A percentile compares a stretch with the other conserved stretches of the same genome.
Evolutionary conservation across 31 red algal genomes (phyloP).

Genomic region (Odonthalia washingtoniensis): DNA sequence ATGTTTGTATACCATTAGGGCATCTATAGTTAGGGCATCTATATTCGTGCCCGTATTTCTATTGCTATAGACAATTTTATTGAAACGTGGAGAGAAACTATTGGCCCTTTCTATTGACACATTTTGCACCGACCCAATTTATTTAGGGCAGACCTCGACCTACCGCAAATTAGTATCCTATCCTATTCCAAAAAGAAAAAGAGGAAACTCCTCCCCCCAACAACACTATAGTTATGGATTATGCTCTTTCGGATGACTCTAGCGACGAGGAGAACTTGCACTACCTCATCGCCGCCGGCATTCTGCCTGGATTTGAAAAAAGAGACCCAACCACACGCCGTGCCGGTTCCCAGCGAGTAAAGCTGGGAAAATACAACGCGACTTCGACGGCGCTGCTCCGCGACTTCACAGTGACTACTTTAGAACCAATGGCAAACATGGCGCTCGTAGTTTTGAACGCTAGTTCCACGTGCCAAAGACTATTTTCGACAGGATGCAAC

Average conservation of each 20-base stretch:
- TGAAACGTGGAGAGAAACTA: not conserved
- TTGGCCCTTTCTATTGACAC: not conserved
- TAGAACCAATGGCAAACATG: not conserved
- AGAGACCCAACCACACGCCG: not conserved
- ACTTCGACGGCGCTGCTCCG: not conserved
- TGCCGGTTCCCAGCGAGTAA: not conserved
- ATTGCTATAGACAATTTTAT: not conserved
- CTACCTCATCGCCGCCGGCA: not conserved
- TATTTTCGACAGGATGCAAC: not conserved
- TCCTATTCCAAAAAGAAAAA: not conserved
- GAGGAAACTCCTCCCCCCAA: not conserved
- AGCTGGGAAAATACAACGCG: not conserved
- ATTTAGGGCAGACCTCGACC: not conserved
- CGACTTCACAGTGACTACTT: conserved; percentile 21
- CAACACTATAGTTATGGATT: not conserved
- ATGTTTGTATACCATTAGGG: no score
- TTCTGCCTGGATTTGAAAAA: not conserved
- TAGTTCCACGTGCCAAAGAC: not conserved
- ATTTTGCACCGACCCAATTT: not conserved
- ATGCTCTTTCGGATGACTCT: not conserved
- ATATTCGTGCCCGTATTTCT: not conserved
- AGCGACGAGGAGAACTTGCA: not conserved
- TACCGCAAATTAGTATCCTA: not conserved
- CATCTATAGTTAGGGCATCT: no score
- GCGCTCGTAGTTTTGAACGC: not conserved